These are phyloP conservation scores for Tagetes erecta DNA, from an alignment of 129 eudicot species.

Conservation along the genomic window DNA sequence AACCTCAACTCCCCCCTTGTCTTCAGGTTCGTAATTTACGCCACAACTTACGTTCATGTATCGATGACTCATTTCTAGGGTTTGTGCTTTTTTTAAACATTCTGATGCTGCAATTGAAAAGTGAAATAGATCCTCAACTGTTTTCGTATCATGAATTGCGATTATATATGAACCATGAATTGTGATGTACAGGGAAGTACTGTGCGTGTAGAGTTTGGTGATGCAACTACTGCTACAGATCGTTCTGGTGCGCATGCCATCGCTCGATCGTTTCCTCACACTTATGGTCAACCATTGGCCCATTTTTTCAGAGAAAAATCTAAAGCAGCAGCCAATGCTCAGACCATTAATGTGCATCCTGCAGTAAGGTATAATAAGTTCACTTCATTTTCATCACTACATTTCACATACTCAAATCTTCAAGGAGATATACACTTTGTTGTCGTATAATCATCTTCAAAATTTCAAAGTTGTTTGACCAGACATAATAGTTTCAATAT, in stretches of 20 bases:
- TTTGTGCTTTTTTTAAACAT: slow-evolving; percentile 21
- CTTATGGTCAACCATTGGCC: slow-evolving; percentile 89
- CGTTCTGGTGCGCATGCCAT: slow-evolving; percentile 76
- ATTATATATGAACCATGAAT: slow-evolving; percentile 22
- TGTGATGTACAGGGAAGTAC: slow-evolving; percentile 68
- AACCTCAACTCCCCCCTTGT: slow-evolving; percentile 86
- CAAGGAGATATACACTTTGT: neutral
- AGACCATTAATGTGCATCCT: slow-evolving; percentile 79
- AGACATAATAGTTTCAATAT: neutral
- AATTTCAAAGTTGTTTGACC: neutral
- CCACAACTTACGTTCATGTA: neutral
- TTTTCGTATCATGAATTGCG: neutral
- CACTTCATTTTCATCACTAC: neutral
- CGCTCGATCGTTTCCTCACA: slow-evolving; percentile 78
- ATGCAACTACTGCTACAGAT: slow-evolving; percentile 79
- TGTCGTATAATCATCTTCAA: neutral
- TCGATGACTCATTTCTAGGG: slow-evolving; percentile 3
- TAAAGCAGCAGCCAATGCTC: slow-evolving; percentile 77
- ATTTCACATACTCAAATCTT: neutral
- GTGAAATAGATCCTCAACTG: slow-evolving; percentile 12
- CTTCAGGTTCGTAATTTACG: slow-evolving; percentile 57
- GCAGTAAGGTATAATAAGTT: slow-evolving; percentile 59
- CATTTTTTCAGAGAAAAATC: slow-evolving; percentile 90
- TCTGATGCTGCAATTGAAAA: slow-evolving; percentile 23
- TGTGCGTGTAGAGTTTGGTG: slow-evolving; percentile 87